These are phyloP conservation scores for Tuber aestivum DNA, from an alignment of 495 filamentous ascomycete species.

Conservation along the genomic window DNA sequence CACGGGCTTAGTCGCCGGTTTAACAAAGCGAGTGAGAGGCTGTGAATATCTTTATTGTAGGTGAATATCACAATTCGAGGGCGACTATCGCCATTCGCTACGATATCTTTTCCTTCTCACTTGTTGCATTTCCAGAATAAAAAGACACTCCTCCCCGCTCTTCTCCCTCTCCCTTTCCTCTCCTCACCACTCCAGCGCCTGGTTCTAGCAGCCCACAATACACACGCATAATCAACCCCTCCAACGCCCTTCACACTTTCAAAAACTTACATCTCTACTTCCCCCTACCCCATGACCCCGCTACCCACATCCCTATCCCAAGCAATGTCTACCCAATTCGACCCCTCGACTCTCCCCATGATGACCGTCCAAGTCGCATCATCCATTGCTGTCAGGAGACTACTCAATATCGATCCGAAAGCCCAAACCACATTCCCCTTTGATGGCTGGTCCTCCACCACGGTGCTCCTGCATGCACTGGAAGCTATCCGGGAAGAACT, in stretches of 20 bases:
- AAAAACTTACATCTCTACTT: neutral
- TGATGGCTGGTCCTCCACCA: neutral
- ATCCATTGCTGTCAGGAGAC: neutral
- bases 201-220: too few species aligned
- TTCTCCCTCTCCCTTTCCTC: neutral
- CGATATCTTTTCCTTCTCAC: neutral
- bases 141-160: neutral
- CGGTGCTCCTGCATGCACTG: neutral
- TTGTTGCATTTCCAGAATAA: neutral
- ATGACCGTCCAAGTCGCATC: neutral
- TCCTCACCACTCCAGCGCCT: neutral
- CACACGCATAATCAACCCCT: neutral
- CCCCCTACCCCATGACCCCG: neutral
- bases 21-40: neutral
- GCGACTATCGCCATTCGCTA: neutral
- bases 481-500: neutral
- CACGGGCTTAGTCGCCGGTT: neutral
- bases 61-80: too few species aligned
- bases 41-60: neutral
- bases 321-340: neutral
- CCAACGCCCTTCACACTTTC: neutral
- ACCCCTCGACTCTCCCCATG: neutral
- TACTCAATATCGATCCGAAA: neutral
- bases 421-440: neutral
- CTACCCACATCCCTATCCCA: neutral